A percentile compares a stretch with the other conserved stretches of the same genome.
Conservation (phyloP, 2,329 filamentous ascomycete genomes). For the Colletotrichum eremochloae region DNA sequence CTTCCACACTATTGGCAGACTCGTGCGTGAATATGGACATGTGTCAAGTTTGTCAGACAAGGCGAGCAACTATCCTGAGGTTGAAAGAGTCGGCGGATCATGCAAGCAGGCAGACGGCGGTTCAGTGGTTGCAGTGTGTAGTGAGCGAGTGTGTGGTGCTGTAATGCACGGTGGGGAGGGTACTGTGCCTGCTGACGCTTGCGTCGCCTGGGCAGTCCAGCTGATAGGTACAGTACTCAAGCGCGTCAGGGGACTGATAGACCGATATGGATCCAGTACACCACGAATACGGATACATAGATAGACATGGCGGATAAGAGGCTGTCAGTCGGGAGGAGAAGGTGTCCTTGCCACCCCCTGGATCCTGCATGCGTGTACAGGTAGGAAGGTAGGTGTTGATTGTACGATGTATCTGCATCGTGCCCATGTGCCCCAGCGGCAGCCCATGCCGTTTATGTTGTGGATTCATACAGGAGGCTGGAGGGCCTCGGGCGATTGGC, state of each 20-base stretch:
- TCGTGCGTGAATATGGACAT: background rate
- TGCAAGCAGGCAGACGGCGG: background rate
- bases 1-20: background rate
- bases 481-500: background rate
- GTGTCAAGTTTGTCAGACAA: constrained; percentile 12
- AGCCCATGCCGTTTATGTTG: constrained; percentile 15
- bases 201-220: background rate
- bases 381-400: too few relatives aligned
- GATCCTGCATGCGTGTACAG: constrained; percentile 5
- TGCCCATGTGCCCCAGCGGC: background rate
- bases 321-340: background rate
- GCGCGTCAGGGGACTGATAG: too few relatives aligned
- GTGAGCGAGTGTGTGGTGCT: background rate
- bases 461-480: constrained; percentile 15
- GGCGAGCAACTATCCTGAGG: constrained; percentile 32
- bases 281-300: too few relatives aligned
- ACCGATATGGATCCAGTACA: background rate
- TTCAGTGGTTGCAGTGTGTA: background rate
- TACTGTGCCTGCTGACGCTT: constrained; percentile 5
- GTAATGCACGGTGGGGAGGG: background rate
- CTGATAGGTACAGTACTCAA: background rate
- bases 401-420: background rate
- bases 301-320: background rate
- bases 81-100: constrained; percentile 9
- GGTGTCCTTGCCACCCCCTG: constrained; percentile 25